These are phyloP conservation scores for Boeremia lycopersici DNA, from an alignment of 2,329 filamentous ascomycete genomes.

Conservation along the genomic window DNA sequence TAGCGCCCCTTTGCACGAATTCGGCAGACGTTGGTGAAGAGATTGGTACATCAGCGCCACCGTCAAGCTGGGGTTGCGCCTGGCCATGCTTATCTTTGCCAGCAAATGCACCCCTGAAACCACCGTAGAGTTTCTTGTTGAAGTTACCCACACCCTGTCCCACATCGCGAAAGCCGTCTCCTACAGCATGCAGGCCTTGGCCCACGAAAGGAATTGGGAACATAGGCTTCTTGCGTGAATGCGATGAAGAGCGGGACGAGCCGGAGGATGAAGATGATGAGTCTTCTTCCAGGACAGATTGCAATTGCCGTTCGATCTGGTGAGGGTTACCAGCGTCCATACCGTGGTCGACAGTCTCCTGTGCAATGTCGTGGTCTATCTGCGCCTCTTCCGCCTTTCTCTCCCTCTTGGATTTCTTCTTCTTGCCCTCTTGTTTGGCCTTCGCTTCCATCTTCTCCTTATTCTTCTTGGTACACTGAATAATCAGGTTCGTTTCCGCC, in stretches of 20 bases:
- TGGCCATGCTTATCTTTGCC: conserved; percentile 20
- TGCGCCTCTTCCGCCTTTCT: conserved; percentile 68
- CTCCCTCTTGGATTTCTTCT: conserved; percentile 57
- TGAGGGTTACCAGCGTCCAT: conserved; percentile 64
- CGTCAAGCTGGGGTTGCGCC: conserved; percentile 26
- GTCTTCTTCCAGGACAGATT: conserved; percentile 49
- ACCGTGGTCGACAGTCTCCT: conserved; percentile 59
- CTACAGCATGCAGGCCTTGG: conserved; percentile 49
- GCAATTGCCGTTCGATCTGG: conserved; percentile 58
- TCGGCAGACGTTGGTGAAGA: conserved; percentile 39
- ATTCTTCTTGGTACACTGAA: conserved; percentile 77
- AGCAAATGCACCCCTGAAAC: conserved; percentile 44
- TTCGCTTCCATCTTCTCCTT: conserved; percentile 69
- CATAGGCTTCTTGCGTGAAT: conserved; percentile 34
- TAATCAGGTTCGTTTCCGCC: conserved; percentile 85
- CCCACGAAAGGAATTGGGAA: conserved; percentile 55
- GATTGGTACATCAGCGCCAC: conserved; percentile 24
- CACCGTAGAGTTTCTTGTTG: conserved; percentile 48
- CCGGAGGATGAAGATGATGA: conserved; percentile 39
- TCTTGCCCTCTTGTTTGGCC: conserved; percentile 66
- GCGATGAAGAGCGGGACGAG: conserved; percentile 43
- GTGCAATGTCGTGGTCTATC: conserved; percentile 60
- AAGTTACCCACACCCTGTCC: conserved; percentile 51
- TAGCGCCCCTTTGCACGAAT: conserved; percentile 33
- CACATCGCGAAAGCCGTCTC: conserved; percentile 58